Percentiles rank a stretch among this genome's conserved stretches.
Conservation (phyloP, 768 basidiomycete genomes). For the Collybia nuda region DNA sequence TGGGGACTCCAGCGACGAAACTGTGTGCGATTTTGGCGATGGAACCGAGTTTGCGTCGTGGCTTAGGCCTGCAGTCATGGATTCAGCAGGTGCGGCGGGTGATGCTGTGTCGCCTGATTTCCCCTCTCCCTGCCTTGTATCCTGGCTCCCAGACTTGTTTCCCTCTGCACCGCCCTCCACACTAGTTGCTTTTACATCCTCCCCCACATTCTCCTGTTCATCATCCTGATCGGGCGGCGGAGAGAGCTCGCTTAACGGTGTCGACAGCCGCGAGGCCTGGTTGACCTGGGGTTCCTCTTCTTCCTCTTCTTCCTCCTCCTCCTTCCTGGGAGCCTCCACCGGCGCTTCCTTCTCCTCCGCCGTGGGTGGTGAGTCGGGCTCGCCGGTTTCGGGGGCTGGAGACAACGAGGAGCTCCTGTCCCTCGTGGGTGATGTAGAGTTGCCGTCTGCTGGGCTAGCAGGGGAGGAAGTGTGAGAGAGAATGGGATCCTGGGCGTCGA, state of each 20-base stretch:
- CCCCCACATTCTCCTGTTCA: slow-evolving; percentile 30
- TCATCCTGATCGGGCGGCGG: slow-evolving; percentile 63
- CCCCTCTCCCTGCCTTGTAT: background rate
- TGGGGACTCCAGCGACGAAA: slow-evolving; percentile 7
- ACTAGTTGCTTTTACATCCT: slow-evolving; percentile 22
- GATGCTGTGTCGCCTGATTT: background rate
- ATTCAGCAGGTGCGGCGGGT: background rate
- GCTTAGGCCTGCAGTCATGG: background rate
- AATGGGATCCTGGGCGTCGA: slow-evolving; percentile 11
- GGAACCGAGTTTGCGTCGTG: slow-evolving; percentile 2
- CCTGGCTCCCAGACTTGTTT: background rate
- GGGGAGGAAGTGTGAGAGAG: slow-evolving; percentile 20
- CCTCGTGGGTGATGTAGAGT: slow-evolving; percentile 26
- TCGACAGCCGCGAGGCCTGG: slow-evolving; percentile 54
- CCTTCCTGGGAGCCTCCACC: slow-evolving; percentile 22
- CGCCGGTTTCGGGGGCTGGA: slow-evolving; percentile 47
- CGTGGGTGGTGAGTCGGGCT: slow-evolving; percentile 28
- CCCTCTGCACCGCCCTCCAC: slow-evolving; percentile 6
- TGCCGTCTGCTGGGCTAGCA: slow-evolving; percentile 22
- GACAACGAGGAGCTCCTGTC: slow-evolving; percentile 60
- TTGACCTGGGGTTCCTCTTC: slow-evolving; percentile 17
- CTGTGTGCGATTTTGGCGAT: background rate
- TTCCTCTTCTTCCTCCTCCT: slow-evolving; percentile 21
- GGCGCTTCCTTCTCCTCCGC: slow-evolving; percentile 33
- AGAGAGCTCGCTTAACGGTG: slow-evolving; percentile 77